Evolutionary conservation across 2,329 filamentous ascomycete species (phyloP), one percentile per base, ranked within the genome.

Genomic region (Fonsecaea pedrosoi): DNA sequence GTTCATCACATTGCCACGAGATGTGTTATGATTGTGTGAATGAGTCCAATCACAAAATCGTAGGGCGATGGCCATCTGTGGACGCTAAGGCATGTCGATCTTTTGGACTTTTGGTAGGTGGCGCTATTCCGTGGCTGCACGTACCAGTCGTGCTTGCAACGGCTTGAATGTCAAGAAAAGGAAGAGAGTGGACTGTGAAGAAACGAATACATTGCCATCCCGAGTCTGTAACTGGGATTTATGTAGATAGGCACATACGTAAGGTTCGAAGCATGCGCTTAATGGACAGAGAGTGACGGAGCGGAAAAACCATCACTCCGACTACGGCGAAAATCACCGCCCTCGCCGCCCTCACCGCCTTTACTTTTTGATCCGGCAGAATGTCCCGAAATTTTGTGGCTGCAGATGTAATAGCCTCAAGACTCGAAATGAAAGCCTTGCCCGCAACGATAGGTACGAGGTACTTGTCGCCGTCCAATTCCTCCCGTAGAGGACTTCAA

Each of bases 321-420:
- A 15, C 1, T 15, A 2, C 10, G 2, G 13, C 10, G 15, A 15
- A 42, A 40, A 40, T 32, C 21, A 59, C 15, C 54, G 54, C 30
- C 40, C 12, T 50, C 3, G 50, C 35, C 12, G 15, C 50, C 6
- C 45, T 68, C 62, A 68, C 66, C 66, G 66, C 66, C 61, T 62
- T 53, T 8, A 32, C 2, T 21, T 40, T n/a, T 62, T 60, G 40
- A 34, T 40, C 40, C 18, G 65, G 65, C 65, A 67, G 65, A 64
- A 67, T 64, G 53, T 56, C 40, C 54, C 18, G 53, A 63, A 67
- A 60, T 64, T 67, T 67, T 53, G 59, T 30, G 34, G 45, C 18
- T 50, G 45, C 45, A 25, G 45, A 8, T 50, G 45, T 38, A n/a
- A 1, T 38, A n/a, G 1, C 40, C 45, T 21, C 18, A 50, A 21